Evolutionary conservation across 2,329 filamentous ascomycete species (phyloP).

Genomic region (Xylaria sp.): DNA sequence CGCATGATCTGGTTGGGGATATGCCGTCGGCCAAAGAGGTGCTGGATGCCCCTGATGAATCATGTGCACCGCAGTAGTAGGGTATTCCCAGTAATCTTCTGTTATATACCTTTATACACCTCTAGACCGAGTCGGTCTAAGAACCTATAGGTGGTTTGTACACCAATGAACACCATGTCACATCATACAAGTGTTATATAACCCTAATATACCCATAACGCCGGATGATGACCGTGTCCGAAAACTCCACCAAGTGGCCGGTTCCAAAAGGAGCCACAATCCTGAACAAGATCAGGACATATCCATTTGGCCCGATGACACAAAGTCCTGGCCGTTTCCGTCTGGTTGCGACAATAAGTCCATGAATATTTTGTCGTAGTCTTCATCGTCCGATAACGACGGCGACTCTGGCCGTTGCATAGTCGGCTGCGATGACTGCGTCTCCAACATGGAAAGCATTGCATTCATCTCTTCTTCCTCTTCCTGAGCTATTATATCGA

Average conservation of each 20-base stretch:
- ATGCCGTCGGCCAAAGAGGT: slow-evolving; percentile 81
- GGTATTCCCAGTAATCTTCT: slow-evolving; percentile 23
- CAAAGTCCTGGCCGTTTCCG: slow-evolving; percentile 28
- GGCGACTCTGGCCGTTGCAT: slow-evolving; percentile 31
- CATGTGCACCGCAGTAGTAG: slow-evolving; percentile 62
- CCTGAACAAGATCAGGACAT: slow-evolving; percentile 40
- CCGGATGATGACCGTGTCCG: slow-evolving; percentile 21
- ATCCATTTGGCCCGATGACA: slow-evolving; percentile 49
- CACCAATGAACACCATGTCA: slow-evolving; percentile 22
- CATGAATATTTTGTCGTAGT: slow-evolving; percentile 68
- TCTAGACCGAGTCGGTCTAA: slow-evolving; percentile 18
- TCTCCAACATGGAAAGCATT: slow-evolving; percentile 53
- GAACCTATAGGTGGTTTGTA: slow-evolving; percentile 24
- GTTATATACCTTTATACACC: slow-evolving; percentile 29
- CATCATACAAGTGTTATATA: slow-evolving; percentile 23
- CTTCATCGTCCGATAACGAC: slow-evolving; percentile 56
- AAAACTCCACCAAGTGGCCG: slow-evolving; percentile 16
- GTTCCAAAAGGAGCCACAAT: slow-evolving; percentile 13
- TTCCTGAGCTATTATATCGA: slow-evolving; percentile 52
- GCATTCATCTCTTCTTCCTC: slow-evolving; percentile 63
- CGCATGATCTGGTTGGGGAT: slow-evolving; percentile 87
- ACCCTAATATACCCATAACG: slow-evolving; percentile 26
- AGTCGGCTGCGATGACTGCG: slow-evolving; percentile 22
- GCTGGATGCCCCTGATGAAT: slow-evolving; percentile 62
- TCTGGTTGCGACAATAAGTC: slow-evolving; percentile 57